Evolutionary conservation across 345 rosid species (phyloP).

Genomic region (Rhodamnia argentea): DNA sequence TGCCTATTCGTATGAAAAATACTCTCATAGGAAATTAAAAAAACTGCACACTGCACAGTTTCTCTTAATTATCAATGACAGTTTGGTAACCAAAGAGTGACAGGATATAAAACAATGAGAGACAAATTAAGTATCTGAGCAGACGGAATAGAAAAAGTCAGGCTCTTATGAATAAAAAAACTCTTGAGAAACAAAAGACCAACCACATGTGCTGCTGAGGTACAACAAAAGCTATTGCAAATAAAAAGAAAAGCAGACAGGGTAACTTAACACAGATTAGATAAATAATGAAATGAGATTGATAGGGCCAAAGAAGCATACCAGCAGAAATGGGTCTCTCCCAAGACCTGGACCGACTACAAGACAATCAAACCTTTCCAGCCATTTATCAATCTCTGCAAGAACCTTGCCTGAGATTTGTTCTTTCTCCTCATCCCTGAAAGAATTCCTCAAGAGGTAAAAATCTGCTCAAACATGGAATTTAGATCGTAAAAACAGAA

Average conservation of each 20-base stretch:
- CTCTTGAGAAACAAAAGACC: not conserved
- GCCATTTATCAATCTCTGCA: conserved; percentile 84
- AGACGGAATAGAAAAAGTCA: not conserved
- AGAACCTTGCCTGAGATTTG: conserved; percentile 38
- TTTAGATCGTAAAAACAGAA: not conserved
- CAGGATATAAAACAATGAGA: not conserved
- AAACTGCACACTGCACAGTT: not conserved
- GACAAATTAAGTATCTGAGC: not conserved
- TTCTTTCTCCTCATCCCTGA: conserved; percentile 46
- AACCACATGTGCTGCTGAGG: not conserved
- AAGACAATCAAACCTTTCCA: conserved; percentile 93
- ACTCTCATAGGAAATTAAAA: not conserved
- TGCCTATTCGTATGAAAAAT: not conserved
- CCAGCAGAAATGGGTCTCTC: conserved; percentile 87
- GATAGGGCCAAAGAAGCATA: conserved; percentile 4
- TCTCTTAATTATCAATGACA: not conserved
- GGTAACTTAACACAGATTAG: not conserved
- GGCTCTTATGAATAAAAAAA: not conserved
- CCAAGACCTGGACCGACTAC: conserved; percentile 98
- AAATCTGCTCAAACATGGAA: not conserved
- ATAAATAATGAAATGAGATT: not conserved
- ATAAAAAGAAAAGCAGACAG: not conserved
- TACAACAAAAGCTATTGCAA: not conserved
- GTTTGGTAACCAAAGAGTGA: not conserved
- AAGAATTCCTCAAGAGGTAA: conserved; percentile 7